Percentiles rank a stretch among this genome's conserved stretches.
phyloP scores from a whole-genome alignment of 2,329 filamentous ascomycete species.

The Raffaelea ambrosiae region DNA sequence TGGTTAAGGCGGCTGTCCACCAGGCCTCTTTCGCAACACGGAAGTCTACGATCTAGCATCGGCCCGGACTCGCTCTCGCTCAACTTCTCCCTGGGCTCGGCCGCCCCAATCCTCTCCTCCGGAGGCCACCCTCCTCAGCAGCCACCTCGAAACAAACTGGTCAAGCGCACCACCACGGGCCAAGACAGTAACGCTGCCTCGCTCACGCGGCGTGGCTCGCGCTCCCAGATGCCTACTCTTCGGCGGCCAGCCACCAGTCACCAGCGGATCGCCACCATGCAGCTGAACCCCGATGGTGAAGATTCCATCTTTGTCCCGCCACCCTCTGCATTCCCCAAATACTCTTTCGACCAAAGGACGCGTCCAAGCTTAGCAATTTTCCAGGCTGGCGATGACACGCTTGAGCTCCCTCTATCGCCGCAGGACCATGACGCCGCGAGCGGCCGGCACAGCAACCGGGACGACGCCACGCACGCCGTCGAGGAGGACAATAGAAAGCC shows the following conservation, averaged over 20 bases:
- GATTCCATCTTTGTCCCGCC: constrained; percentile 13
- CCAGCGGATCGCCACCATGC: constrained; percentile 63
- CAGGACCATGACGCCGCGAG: no score
- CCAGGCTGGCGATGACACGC: constrained; percentile 8
- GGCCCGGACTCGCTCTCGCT: constrained; percentile 59
- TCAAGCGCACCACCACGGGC: constrained; percentile 60
- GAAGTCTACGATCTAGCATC: constrained; percentile 55
- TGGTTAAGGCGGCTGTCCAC: constrained; percentile 67
- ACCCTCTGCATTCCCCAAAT: constrained; percentile 15
- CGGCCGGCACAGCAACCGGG: no score
- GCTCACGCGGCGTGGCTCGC: constrained; percentile 39
- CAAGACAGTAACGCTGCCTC: constrained; percentile 33
- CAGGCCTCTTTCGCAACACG: constrained; percentile 55
- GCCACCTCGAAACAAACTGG: constrained; percentile 63
- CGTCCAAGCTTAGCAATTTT: constrained; percentile 14
- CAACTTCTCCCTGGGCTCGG: constrained; percentile 57
- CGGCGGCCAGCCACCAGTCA: constrained; percentile 72
- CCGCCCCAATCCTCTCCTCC: constrained; percentile 50
- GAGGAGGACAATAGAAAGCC: no score
- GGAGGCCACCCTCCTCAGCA: constrained; percentile 24
- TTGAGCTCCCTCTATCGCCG: constrained; percentile 2
- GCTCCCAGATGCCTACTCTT: constrained; percentile 55
- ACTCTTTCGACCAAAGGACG: constrained; percentile 25
- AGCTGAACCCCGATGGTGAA: constrained; percentile 29
- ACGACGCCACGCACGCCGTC: no score